Evolutionary conservation across 2,329 filamentous ascomycete species (phyloP), one percentile per base, ranked within the genome.

Genomic region (Neoarthrinium moseri): DNA sequence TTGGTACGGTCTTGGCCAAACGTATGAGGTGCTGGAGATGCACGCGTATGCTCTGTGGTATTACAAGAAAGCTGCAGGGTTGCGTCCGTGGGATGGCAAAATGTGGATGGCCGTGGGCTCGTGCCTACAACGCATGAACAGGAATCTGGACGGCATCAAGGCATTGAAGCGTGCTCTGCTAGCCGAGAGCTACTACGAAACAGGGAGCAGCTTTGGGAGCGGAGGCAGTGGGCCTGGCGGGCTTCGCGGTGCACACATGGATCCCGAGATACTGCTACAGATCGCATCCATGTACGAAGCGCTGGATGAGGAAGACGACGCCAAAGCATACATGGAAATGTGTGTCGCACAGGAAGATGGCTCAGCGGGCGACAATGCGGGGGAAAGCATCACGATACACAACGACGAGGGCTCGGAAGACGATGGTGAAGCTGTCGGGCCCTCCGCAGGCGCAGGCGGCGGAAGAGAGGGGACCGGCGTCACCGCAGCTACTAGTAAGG

Each of bases 21-120:
- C 94, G 2, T 99, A 99, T 61, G 94, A 99, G 66, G 88, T 99
- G 56, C 80, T 99, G 7, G 94, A 99, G 68, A 96, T 96, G 90
- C 89, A 96, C 62, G 91, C 91, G 34, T 99, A 99, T 64, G 91
- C 92, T 1, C 72, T 99, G 1, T 97, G 94, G 80, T 99, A 99
- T 69, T 96, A 96, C 72, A 95, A 97, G 62, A 90, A 94, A 46
- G 94, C 94, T 0, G 92, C 92, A 1, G 89, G 91, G 0, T 74
- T 99, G 2, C 83, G 91, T n/a, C 91, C 92, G 0, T 96, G 92
- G 77, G 94, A 99, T 57, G 89, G 91, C 0, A 97, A 97, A 67
- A 95, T 99, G 89, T 99, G 94, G 94, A 87, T 94, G 73, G 94
- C 94, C 0, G 91, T 99, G 5, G 94, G 89, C 8, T 88, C 88